Evolutionary conservation across 305 asterid species (phyloP).

Genomic region (Salvia sclarea): DNA sequence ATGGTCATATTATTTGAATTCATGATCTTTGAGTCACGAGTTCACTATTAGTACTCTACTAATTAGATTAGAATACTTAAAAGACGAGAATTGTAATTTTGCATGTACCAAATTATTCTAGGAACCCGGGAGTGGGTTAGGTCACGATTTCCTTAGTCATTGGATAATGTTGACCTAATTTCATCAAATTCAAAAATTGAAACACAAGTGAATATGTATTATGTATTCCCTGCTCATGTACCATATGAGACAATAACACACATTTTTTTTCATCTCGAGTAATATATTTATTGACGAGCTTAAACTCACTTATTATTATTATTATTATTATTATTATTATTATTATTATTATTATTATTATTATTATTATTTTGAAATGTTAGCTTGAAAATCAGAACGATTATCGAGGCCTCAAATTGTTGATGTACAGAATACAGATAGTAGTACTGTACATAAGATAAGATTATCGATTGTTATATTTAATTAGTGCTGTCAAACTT

Average conservation of each 20-base stretch:
- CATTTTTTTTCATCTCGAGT: background rate
- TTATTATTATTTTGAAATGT: background rate
- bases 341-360: too few relatives aligned
- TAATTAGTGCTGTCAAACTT: background rate
- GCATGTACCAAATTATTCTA: constrained; percentile 8
- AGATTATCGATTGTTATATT: too few relatives aligned
- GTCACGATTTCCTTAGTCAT: constrained; percentile 32
- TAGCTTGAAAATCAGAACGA: background rate
- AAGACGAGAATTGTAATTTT: background rate
- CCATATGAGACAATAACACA: background rate
- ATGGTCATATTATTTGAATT: background rate
- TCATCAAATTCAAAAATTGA: constrained; percentile 6
- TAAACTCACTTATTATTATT: background rate
- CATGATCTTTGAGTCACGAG: background rate
- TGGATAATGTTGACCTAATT: constrained; percentile 24
- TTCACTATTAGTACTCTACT: too few relatives aligned
- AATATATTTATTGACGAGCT: background rate
- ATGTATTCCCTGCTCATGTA: background rate
- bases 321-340: too few relatives aligned
- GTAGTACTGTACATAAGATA: background rate
- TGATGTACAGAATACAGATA: background rate
- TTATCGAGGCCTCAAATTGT: background rate
- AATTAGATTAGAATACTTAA: background rate
- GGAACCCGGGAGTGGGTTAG: constrained; percentile 24
- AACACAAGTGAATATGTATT: background rate